Evolutionary conservation across 345 rosid genomes (phyloP), one percentile per base, ranked within the genome.

Genomic region (Cardamine resedifolia): DNA sequence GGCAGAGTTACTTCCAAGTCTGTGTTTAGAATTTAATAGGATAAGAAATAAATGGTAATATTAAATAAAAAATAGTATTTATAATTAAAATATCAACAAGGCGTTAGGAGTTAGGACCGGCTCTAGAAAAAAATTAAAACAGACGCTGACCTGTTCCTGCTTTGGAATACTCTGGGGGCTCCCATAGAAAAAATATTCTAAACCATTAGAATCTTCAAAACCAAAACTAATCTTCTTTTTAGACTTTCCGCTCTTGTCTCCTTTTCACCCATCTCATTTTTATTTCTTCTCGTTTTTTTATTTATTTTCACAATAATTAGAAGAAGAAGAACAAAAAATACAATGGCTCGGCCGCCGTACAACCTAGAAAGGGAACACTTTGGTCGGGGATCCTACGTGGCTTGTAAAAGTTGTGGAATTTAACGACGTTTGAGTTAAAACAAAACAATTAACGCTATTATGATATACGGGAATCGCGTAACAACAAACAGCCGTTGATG

Each of bases 1-100:
- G 72, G 56, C 36, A 60, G 73, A 75, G 68, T 67, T 74, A 41
- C 59, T 67, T 74, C 61, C 67, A 74, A 66, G 78, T 75, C 57
- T 61, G 70, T 52, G 30, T 66, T 49, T 10, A 21, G 61, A 58
- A 74, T 58, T 74, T 68, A 55, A 23, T 52, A 68, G 64, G 74
- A 75, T 75, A 75, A 53, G 69, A 52, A 50, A 66, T 58, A 49
- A 58, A 58, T 58, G 62, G 72, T 39, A 59, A 20, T 66, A 74
- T 48, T 7, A 66, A 39, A 50, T 50, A 50, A 1, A 1, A 19
- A 31, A 33, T 15, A 48, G 44, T 58, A 55, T 67, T 52, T 3
- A 24, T 39, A 15, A 38, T 38, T 14, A 39, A 19, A 73, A 65
- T 56, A 73, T 57, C 15, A 26, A 73, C 4, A 4, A 47, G 41